phyloP scores from a whole-genome alignment of 768 basidiomycete species.

The Naganishia onofrii region DNA sequence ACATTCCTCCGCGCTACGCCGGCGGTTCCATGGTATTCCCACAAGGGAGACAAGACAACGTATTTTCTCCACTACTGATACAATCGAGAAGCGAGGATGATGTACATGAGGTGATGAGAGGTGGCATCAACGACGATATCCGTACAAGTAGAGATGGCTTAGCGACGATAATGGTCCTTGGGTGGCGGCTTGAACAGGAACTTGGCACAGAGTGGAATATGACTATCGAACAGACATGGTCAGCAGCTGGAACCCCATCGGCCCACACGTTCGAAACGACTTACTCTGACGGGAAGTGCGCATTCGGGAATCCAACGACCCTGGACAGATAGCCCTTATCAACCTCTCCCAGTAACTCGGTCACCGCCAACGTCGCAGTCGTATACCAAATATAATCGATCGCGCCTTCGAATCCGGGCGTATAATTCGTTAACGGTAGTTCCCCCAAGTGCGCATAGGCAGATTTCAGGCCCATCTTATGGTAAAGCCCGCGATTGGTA shows the following conservation, averaged over 20 bases:
- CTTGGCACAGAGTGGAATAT: conserved; percentile 68
- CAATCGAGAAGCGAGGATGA: conserved; percentile 5
- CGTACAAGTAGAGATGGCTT: background rate
- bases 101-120: background rate
- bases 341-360: conserved; percentile 81
- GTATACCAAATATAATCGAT: conserved; percentile 96
- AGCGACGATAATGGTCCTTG: conserved; percentile 18
- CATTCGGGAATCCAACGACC: conserved; percentile 93
- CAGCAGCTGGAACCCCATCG: background rate
- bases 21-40: background rate
- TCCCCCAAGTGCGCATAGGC: conserved; percentile 68
- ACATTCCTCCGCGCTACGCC: background rate
- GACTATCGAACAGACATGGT: conserved; percentile 56
- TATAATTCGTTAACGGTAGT: conserved; percentile 79
- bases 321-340: conserved; percentile 80
- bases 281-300: conserved; percentile 94
- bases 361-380: conserved; percentile 67
- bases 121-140: background rate
- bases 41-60: conserved; percentile 15
- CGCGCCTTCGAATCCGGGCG: conserved; percentile 77
- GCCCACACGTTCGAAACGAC: conserved; percentile 50
- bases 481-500: conserved; percentile 74
- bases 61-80: conserved; percentile 8
- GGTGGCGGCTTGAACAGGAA: conserved; percentile 67
- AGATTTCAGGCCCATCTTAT: conserved; percentile 76